These are phyloP conservation scores for Podaxis sp. DNA, from an alignment of 768 basidiomycete species.

Conservation along the genomic window DNA sequence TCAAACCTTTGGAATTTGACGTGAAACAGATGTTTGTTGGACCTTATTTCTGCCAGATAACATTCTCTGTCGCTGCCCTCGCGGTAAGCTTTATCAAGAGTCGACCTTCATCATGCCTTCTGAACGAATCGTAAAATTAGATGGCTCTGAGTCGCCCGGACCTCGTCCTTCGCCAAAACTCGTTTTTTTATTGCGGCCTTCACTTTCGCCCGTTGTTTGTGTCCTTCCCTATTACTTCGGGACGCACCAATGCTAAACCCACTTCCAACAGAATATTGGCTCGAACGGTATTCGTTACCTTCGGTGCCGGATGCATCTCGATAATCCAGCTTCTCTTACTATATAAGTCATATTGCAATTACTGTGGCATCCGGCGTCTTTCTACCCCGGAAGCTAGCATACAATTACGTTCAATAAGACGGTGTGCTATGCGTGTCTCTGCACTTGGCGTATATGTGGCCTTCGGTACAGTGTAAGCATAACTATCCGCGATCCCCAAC, in stretches of 20 bases:
- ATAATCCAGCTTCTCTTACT: neutral
- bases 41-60: conserved; percentile 32
- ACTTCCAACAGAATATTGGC: conserved; percentile 12
- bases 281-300: conserved; percentile 27
- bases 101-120: neutral
- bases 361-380: conserved; percentile 24
- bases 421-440: conserved; percentile 31
- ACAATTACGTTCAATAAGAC: conserved; percentile 22
- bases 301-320: conserved; percentile 16
- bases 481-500: too few species aligned
- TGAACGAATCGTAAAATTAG: conserved; percentile 10
- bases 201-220: conserved; percentile 23
- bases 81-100: conserved; percentile 18
- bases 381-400: conserved; percentile 19
- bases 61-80: conserved; percentile 30
- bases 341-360: conserved; percentile 24
- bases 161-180: conserved; percentile 23
- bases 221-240: neutral
- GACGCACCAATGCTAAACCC: neutral
- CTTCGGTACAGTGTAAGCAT: conserved; percentile 31
- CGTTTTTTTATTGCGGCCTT: conserved; percentile 33
- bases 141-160: conserved; percentile 28
- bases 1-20: neutral
- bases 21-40: conserved; percentile 33
- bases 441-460: conserved; percentile 32